A percentile compares a stretch with the other conserved stretches of the same genome.
Evolutionary conservation across 495 filamentous ascomycete genomes (phyloP).

Genomic region (Viridothelium virens): DNA sequence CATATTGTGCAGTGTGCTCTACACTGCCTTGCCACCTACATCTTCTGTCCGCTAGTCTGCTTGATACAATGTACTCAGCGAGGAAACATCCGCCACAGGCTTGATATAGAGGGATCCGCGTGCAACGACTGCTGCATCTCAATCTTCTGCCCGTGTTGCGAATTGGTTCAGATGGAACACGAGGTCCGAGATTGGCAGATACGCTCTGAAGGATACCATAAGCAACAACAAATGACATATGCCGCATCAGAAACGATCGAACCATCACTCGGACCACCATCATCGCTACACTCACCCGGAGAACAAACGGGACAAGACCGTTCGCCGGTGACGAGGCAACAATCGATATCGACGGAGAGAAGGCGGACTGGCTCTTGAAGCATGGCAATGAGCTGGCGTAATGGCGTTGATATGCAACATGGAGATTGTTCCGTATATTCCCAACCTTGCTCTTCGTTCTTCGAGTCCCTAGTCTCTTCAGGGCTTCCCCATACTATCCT

Average conservation of each 20-base stretch:
- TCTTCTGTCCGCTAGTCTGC: neutral
- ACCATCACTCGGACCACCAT: neutral
- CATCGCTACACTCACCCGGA: neutral
- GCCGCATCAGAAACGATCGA: neutral
- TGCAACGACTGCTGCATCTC: neutral
- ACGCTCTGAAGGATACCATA: neutral
- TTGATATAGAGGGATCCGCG: neutral
- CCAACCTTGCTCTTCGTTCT: neutral
- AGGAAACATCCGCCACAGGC: neutral
- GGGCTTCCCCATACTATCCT: neutral
- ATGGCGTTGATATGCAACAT: neutral
- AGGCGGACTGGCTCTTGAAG: neutral
- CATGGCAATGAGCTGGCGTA: neutral
- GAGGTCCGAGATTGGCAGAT: slow-evolving; percentile 8
- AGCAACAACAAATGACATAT: neutral
- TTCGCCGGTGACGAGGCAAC: neutral
- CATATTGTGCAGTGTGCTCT: neutral
- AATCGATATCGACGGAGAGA: neutral
- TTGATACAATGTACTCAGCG: neutral
- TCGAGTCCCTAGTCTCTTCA: neutral
- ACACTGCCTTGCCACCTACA: neutral
- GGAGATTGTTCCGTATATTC: neutral
- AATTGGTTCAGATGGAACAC: neutral
- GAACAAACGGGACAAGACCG: neutral
- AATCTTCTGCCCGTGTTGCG: neutral